Evolutionary conservation across 2,329 filamentous ascomycete genomes (phyloP).

Genomic region (Diaporthe helianthi): DNA sequence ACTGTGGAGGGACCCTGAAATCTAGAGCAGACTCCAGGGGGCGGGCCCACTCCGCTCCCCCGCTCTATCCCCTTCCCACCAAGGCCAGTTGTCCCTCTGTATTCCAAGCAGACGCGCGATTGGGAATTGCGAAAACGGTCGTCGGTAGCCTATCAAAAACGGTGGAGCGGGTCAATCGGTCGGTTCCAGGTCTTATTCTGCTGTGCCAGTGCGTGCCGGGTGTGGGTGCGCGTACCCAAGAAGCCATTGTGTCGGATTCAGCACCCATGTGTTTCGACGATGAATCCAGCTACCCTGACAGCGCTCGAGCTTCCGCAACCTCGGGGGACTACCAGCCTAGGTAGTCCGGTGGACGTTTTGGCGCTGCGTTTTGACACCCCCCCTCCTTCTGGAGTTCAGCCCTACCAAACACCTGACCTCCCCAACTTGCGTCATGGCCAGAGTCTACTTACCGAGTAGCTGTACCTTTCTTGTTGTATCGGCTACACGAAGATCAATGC

Average conservation of each 20-base stretch:
- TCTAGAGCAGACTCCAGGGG: background rate
- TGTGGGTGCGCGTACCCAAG: background rate
- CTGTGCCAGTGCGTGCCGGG: background rate
- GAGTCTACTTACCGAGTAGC: conserved; percentile 14
- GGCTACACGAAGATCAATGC: conserved; percentile 9
- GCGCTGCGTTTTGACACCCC: background rate
- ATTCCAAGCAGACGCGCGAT: background rate
- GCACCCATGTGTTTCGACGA: background rate
- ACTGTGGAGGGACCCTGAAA: background rate
- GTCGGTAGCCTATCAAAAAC: conserved; percentile 16
- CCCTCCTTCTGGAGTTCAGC: background rate
- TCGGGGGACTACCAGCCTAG: background rate
- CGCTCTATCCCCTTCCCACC: background rate
- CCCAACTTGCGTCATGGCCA: conserved; percentile 6
- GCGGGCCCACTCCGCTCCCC: background rate
- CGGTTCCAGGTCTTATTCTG: background rate
- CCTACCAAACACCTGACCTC: background rate
- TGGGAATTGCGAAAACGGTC: background rate
- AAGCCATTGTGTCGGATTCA: background rate
- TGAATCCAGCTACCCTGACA: conserved; percentile 3
- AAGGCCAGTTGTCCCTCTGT: background rate
- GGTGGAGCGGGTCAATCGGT: conserved; percentile 15
- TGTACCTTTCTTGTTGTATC: conserved; percentile 14
- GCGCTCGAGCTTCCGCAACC: background rate
- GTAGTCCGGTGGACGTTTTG: background rate